Percentiles rank a stretch among this genome's conserved stretches.
These are phyloP conservation scores for Saccharomyces hybrid DNA, from an alignment of 1,139 yeast species.

Conservation along the genomic window DNA sequence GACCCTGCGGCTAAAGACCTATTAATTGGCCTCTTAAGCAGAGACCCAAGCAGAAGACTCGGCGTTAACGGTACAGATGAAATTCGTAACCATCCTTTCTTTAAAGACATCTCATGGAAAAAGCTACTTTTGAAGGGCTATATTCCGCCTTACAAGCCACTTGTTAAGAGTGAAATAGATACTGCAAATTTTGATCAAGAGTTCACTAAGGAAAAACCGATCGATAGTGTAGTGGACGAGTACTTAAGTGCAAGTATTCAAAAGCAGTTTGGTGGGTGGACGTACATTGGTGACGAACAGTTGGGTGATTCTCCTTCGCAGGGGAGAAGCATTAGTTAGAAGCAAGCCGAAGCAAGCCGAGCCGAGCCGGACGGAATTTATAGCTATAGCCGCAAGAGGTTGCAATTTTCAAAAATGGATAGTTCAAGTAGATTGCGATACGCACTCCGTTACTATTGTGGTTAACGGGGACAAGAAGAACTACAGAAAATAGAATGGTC, in stretches of 20 bases:
- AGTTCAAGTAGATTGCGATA: not conserved
- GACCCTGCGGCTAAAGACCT: conserved; percentile 83
- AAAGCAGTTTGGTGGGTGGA: conserved; percentile 97
- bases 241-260: conserved; percentile 83
- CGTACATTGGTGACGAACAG: conserved; percentile 62
- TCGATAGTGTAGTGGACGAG: conserved; percentile 94
- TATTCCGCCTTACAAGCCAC: conserved; percentile 94
- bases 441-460: not conserved
- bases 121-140: conserved; percentile 77
- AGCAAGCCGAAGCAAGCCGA: not conserved
- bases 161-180: conserved; percentile 75
- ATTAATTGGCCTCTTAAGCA: conserved; percentile 64
- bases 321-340: conserved; percentile 21
- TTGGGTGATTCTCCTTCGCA: conserved; percentile 27
- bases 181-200: conserved; percentile 89
- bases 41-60: conserved; percentile 75
- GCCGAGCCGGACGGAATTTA: not conserved
- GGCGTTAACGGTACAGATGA: conserved; percentile 77
- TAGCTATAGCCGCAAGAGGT: not conserved
- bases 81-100: conserved; percentile 80
- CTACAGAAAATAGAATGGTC: not conserved
- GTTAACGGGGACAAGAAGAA: not conserved
- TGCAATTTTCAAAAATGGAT: not conserved
- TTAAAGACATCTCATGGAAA: conserved; percentile 85
- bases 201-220: conserved; percentile 86